Conservation (phyloP, 148 eudicot species). For the Pouteria glomerata region DNA sequence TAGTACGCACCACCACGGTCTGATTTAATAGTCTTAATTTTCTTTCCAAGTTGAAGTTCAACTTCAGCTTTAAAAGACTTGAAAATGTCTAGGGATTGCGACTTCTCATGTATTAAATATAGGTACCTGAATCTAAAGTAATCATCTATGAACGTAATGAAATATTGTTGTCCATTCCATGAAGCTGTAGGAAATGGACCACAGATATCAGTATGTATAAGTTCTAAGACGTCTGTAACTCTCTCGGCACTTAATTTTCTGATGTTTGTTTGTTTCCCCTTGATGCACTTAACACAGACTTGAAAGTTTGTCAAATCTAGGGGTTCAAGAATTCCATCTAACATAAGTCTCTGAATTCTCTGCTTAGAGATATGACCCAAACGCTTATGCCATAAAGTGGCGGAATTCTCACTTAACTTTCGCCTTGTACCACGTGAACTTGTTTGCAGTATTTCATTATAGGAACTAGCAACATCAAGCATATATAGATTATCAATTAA, state of each 20-base stretch:
- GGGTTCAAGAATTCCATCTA: not conserved
- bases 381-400: not conserved
- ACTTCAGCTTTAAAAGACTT: not conserved
- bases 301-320: not conserved
- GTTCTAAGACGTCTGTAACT: not conserved
- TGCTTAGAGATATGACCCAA: not conserved
- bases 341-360: not conserved
- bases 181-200: not conserved
- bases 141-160: not conserved
- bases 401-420: not conserved
- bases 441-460: not conserved
- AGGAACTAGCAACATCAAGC: not conserved
- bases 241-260: not conserved
- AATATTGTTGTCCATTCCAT: not conserved
- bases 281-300: not conserved
- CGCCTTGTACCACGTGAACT: not conserved
- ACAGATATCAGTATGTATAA: not conserved
- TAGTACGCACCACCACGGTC: not conserved
- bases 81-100: not conserved
- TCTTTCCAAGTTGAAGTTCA: not conserved
- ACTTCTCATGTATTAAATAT: not conserved
- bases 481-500: constrained; percentile 7
- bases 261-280: not conserved
- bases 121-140: not conserved
- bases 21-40: not conserved